Base-by-base conservation (phyloP, 257 asterid genomes). In the Solanum clarkiae region DNA sequence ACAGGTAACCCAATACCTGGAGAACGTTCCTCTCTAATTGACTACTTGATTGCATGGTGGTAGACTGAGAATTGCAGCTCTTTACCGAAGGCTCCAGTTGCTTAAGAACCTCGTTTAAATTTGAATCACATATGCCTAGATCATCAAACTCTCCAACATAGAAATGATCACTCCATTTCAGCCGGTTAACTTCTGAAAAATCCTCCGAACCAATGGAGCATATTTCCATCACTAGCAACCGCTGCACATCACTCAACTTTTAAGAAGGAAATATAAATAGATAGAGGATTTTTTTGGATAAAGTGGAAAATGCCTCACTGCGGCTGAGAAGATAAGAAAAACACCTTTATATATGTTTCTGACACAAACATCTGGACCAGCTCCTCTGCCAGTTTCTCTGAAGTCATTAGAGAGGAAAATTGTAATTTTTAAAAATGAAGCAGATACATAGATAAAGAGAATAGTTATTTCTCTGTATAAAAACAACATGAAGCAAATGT, bases 161-260 rank as follows among this genome's bases (percentile, higher is more conserved):
- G 44, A 95, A 89, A 88, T 94, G 97, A 85, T 91, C 91, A 22
- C 88, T 87, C 99, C 99, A 95, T 42, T 81, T 66, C 85, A 91
- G 86, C 62, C 72, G 68, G 72, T 29, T 80, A 72, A 84, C 75
- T 81, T 88, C 91, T 44, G 90, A 82, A 83, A 72, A 82, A 40
- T 86, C 89, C 84, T 90, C 91, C 68, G 88, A 87, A 84, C 84
- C 55, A 47, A 91, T 54, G 26, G 97, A 91, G 86, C 89, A 91
- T 63, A 95, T 88, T 84, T 92, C 97, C 93, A 92, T 84, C 84
- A 95, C 92, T 71, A 94, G 93, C 91, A 94, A 87, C 90, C 99
- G 90, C 98, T 94, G 93, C 80, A 83, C 69, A 44, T 32, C 53
- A 84, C 53, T 69, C 40, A 69, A 88, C n/a, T n/a, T n/a, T 68